Evolutionary conservation across 345 rosid species (phyloP), one percentile per base, ranked within the genome.

Genomic region (Gossypium bickii): DNA sequence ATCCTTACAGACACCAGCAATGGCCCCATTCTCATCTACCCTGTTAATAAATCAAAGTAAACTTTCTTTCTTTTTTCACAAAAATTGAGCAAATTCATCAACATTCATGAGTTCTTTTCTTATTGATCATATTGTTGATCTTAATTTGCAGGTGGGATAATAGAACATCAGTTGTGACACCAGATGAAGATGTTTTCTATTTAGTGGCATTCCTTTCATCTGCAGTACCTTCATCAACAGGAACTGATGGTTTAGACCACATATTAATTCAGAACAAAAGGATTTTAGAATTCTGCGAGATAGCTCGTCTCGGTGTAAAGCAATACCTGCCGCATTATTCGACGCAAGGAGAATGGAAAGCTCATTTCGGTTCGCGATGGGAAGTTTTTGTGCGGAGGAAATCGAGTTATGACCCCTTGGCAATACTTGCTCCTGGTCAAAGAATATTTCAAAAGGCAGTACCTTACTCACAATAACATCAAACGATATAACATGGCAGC

Each of bases 381-480:
- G 87, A 87, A 76, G 81, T 66, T 64, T 86, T 94, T 70, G 85
- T 78, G 69, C 85, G 82, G 72, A 91, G 97, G 81, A 94, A 94
- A 83, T 78, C 89, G 27, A 79, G 80, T 60, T 89, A 90, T 77
- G 98, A 94, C 78, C 97, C 98, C 25, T 53, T 91, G 77, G 94
- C 89, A 73, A 89, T 90, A 76, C 95, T 94, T 41, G 97, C 97
- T 29, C 98, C 98, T 22, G 97, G 98, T 69, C 98, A 92, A 59
- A 67, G 92, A 77, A 91, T 94, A 73, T 94, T 94, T 83, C 86
- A 81, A 57, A 93, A 91, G 85, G 76, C 85, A 18, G 72, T 75
- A 57, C 74, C 86, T 76, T 82, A 81, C 83, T 85, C 90, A 68
- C 80, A 79, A 91, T 79, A 69, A 44, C 51, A 73, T 52, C 74